Base-by-base conservation (phyloP, 1,139 yeast genomes). In the Protomyces lactucae-debilis region DNA sequence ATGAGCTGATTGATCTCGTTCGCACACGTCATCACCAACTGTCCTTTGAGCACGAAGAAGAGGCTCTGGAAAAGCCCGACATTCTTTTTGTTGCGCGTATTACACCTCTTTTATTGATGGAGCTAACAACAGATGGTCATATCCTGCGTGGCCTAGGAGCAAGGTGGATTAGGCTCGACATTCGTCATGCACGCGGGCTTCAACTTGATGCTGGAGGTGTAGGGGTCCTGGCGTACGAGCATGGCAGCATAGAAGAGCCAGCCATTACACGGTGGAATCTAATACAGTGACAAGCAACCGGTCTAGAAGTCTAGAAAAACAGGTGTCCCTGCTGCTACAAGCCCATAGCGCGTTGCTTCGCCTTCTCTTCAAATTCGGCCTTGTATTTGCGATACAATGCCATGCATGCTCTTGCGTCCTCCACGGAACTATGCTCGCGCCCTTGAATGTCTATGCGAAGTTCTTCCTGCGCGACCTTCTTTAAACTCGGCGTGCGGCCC, bases 201-300 rank as follows among this genome's bases (percentile, higher is more conserved):
- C 79, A 92, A 76, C 79, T 92, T 71, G 97, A 92, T 73, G 96
- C 98, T 36, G 97, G 97, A 69, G 97, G 97, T 57, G 90, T 90
- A 40, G 97, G 97, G 65, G 96, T 90, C 1, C 79, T 92, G 73
- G 85, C 95, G 71, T 92, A 92, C 75, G 95, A 89, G 72, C 98
- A 92, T 73, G 85, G 87, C 73, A 85, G 82, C 73, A 81, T 88
- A 67, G 81, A 86, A 51, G 97, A 92, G 76, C 97, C 97, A 1
- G 96, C 97, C 0, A 75, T 92, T 52, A 32, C 39, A 16, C 56
- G 65, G 8, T 61, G 65, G 65, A 61, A 61, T 21, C 12, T 61
- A 32, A 65, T 51, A 14, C 55, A 57, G 37, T 51, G 37, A 36
- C 12, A n/a, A 6, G 16, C 43, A 25, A 21, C 16, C 14, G 2